Conservation (phyloP, 345 rosid genomes). For the Orychophragmus violaceus region DNA sequence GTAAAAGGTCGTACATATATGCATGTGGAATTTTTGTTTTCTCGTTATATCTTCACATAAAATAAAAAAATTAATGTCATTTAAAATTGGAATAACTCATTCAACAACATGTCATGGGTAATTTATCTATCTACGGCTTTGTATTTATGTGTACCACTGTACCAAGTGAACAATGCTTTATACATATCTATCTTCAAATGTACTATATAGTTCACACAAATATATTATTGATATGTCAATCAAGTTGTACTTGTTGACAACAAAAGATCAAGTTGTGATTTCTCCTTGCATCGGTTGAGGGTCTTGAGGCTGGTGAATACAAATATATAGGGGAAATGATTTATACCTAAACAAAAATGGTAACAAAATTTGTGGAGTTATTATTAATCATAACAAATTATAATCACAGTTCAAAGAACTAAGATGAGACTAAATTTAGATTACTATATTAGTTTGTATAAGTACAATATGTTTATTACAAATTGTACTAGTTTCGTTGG, state of each 20-base stretch:
- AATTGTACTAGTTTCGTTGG: too few species aligned
- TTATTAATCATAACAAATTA: too few species aligned
- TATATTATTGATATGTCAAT: neutral
- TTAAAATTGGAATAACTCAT: constrained; percentile 3
- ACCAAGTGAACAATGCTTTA: constrained; percentile 10
- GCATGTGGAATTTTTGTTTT: neutral
- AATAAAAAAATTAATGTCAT: neutral
- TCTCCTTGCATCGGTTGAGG: neutral
- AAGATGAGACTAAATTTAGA: too few species aligned
- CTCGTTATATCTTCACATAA: neutral
- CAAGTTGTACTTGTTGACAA: constrained; percentile 16
- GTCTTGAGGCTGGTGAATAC: neutral
- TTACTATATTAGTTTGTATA: too few species aligned
- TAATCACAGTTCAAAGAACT: too few species aligned
- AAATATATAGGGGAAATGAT: neutral
- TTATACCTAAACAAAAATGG: neutral
- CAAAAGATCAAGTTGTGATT: constrained; percentile 7
- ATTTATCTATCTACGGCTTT: constrained; percentile 22
- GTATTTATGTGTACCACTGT: constrained; percentile 27
- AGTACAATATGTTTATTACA: too few species aligned
- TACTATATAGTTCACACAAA: neutral
- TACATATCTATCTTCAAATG: constrained; percentile 10
- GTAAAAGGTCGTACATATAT: constrained; percentile 18
- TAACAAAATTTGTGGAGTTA: neutral
- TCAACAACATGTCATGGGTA: constrained; percentile 30